Base-by-base conservation (phyloP, 1,139 yeast genomes). In the Candida sanyaensis region DNA sequence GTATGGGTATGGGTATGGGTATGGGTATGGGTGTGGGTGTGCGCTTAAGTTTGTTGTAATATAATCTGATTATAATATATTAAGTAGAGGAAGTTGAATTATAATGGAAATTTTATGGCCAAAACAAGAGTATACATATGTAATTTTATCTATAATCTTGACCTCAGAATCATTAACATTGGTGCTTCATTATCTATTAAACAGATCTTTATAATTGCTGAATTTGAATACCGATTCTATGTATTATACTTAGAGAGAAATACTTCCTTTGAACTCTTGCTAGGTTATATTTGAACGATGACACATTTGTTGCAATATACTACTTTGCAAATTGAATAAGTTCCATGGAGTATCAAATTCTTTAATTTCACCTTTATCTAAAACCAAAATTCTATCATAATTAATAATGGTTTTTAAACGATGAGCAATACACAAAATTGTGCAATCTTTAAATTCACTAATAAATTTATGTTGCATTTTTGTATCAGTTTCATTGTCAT, bases 291-390 rank as follows among this genome's bases (percentile, higher is more conserved):
- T 75, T 4, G 86, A 76, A 53, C 79, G 75, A 13, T 68, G 73
- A 62, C 91, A 86, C 89, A 86, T 83, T 47, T 76, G 75, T 52
- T 78, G 71, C 67, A 86, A 63, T 29, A 62, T 58, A 42, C 64
- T 55, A 23, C 51, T 52, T 12, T 50, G 33, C 17, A 26, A 27
- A 37, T 57, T 55, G 50, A 58, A 68, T 48, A 68, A 60, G 26
- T 58, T 60, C 56, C 59, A 55, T 11, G 86, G 86, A 1, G 77
- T 69, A 56, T 81, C 92, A 59, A 77, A 80, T 61, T 86, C 90
- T 29, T 68, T 74, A 37, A 83, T 69, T 51, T 75, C 75, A 49
- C 92, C 92, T 45, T 76, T 69, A 47, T 70, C 75, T 56, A 72
- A 61, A 6, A 71, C 75, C 54, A 72, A 56, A 17, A 72, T 66